These are phyloP conservation scores for Byssothecium circinans DNA, from an alignment of 2,329 filamentous ascomycete species.

Conservation along the genomic window DNA sequence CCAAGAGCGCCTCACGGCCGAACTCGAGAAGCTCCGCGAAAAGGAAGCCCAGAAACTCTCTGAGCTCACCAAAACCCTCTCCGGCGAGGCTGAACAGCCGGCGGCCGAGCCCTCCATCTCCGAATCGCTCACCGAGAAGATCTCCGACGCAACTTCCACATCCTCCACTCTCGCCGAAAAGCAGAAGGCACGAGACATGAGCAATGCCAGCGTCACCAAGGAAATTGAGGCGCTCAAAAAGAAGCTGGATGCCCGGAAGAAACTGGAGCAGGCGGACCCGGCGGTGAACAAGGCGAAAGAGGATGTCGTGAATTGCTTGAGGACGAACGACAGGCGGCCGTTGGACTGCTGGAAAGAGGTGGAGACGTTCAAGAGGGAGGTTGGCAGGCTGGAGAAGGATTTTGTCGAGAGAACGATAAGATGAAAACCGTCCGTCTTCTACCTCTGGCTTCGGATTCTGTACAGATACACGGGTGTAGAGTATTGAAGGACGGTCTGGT, in stretches of 20 bases:
- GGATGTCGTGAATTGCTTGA: conserved; percentile 77
- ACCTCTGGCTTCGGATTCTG: conserved; percentile 11
- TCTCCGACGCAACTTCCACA: conserved; percentile 39
- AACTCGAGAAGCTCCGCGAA: conserved; percentile 78
- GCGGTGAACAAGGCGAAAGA: conserved; percentile 73
- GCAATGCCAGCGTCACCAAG: conserved; percentile 56
- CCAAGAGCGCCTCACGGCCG: conserved; percentile 80
- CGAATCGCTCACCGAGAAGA: conserved; percentile 40
- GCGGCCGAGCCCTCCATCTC: conserved; percentile 29
- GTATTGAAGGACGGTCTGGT: too few species aligned
- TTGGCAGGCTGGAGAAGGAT: conserved; percentile 77
- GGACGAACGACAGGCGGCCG: conserved; percentile 81
- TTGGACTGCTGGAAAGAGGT: conserved; percentile 95
- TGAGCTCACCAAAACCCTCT: conserved; percentile 66
- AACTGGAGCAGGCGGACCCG: conserved; percentile 66
- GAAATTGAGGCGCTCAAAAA: conserved; percentile 60
- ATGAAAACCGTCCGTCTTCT: conserved; percentile 25
- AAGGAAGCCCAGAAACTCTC: conserved; percentile 70
- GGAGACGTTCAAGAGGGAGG: conserved; percentile 85
- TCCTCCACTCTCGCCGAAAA: conserved; percentile 44
- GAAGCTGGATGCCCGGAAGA: conserved; percentile 57
- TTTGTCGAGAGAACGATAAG: conserved; percentile 83
- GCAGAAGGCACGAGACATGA: conserved; percentile 50
- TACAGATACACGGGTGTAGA: conserved; percentile 24
- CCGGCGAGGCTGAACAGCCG: conserved; percentile 47